These are phyloP conservation scores for Smittium mucronatum DNA, from an alignment of 371 early-diverging fungal genomes.

Conservation along the genomic window DNA sequence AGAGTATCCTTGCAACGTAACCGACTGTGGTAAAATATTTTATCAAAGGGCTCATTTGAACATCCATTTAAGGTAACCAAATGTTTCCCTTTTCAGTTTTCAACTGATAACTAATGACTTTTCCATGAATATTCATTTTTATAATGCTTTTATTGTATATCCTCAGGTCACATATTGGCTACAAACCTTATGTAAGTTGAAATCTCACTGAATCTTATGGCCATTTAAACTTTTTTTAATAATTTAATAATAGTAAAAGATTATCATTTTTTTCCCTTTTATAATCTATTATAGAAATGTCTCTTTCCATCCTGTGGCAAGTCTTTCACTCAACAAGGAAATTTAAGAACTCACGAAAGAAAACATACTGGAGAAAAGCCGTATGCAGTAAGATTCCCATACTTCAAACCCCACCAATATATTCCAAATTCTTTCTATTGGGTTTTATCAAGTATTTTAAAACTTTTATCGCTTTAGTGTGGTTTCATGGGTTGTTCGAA, in stretches of 20 bases:
- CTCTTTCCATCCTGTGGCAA: conserved; percentile 33
- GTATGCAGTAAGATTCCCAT: conserved; percentile 17
- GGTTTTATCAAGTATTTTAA: too few relatives aligned
- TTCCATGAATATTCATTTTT: too few relatives aligned
- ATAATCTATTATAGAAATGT: conserved; percentile 1
- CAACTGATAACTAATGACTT: too few relatives aligned
- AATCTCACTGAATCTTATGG: too few relatives aligned
- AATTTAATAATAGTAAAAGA: too few relatives aligned
- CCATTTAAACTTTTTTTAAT: too few relatives aligned
- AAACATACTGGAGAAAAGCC: conserved; percentile 37
- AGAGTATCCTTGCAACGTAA: conserved; percentile 27
- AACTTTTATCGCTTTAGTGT: conserved; percentile 20
- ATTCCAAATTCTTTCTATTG: too few relatives aligned
- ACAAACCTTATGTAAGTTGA: conserved; percentile 28
- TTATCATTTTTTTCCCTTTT: too few relatives aligned
- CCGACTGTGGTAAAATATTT: conserved; percentile 31
- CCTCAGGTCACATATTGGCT: conserved; percentile 31
- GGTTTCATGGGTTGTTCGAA: conserved; percentile 40
- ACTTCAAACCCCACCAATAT: too few relatives aligned
- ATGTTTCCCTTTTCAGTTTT: too few relatives aligned
- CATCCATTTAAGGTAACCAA: conserved; percentile 26
- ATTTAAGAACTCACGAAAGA: conserved; percentile 32
- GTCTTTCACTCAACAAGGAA: conserved; percentile 34
- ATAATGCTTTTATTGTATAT: too few relatives aligned
- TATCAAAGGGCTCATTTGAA: conserved; percentile 33